Percentiles rank a stretch among this genome's conserved stretches.
Conservation (phyloP, 805 yeast genomes). For the Starmerella asiatica region DNA sequence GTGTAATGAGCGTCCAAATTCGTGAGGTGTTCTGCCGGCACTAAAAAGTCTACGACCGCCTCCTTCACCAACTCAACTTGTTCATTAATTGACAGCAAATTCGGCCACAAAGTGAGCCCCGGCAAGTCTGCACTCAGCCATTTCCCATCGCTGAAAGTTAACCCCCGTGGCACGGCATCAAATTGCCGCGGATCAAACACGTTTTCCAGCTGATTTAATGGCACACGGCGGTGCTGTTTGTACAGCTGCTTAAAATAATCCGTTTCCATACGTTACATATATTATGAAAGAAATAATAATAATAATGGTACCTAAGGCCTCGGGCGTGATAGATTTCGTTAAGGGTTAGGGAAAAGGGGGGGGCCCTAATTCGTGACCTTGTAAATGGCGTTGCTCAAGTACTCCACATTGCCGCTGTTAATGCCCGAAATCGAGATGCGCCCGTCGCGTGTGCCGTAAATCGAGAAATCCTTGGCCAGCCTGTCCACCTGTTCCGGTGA, state of each 20-base stretch:
- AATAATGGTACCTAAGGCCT: too few species aligned
- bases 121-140: slow-evolving; percentile 25
- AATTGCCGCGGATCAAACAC: slow-evolving; percentile 14
- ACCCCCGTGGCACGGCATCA: too few species aligned
- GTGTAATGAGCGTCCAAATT: slow-evolving; percentile 28
- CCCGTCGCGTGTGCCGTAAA: slow-evolving; percentile 70
- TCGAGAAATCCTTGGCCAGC: slow-evolving; percentile 61
- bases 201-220: slow-evolving; percentile 2
- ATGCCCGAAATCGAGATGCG: slow-evolving; percentile 91
- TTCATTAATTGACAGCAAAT: slow-evolving; percentile 18
- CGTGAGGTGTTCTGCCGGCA: slow-evolving; percentile 25
- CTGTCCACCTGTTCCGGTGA: slow-evolving; percentile 52
- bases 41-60: slow-evolving; percentile 25
- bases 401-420: slow-evolving; percentile 60
- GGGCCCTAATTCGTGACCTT: slow-evolving; percentile 37
- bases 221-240: slow-evolving; percentile 16
- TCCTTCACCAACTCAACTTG: slow-evolving; percentile 25
- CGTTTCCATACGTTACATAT: too few species aligned
- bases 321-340: too few species aligned
- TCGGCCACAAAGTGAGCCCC: slow-evolving; percentile 26
- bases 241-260: slow-evolving; percentile 23
- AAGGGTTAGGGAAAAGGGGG: too few species aligned
- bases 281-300: background rate
- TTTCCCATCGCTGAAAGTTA: background rate
- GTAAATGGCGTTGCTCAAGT: slow-evolving; percentile 71